Evolutionary conservation across 495 filamentous ascomycete species (phyloP), one percentile per base, ranked within the genome.

Genomic region (Penicillium coffeae): DNA sequence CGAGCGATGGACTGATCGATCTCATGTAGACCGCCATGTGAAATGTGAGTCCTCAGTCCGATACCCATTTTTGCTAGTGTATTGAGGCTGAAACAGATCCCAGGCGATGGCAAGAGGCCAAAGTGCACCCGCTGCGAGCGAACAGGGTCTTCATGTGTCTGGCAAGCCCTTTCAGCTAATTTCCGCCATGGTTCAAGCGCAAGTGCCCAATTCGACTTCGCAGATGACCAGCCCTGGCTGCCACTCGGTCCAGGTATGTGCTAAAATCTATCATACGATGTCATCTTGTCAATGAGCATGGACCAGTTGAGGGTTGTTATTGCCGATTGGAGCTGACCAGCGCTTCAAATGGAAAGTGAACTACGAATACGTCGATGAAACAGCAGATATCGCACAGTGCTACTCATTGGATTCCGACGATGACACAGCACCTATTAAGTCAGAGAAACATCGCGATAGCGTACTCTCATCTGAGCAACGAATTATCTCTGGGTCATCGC

Each of bases 171-270:
- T 8, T 32, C 52, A 1, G 56, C 53, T n/a, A 44, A 41, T 0
- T 60, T 60, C 35, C 52, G 56, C 18, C 56, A 60, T 50, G 56
- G 56, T 18, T 60, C 56, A 25, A 60, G 56, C 40, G 56, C 53
- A 2, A 58, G 51, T 51, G 51, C 51, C 30, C 56, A 27, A 18
- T 60, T 56, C 54, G 40, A 54, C 16, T 53, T 60, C 30, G 40
- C 56, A 33, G 52, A 56, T 37, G 56, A 56, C 41, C 56, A 60
- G 47, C 49, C 50, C 18, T 60, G 56, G 56, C 18, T 60, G 1
- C 49, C 56, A 9, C 41, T 53, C 21, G 53, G 46, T 0, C 41
- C 42, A 10, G 52, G 56, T 60, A 4, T 16, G 47, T 43, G 27
- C 22, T 10, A 35, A 19, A 13, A n/a, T n/a, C n/a, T n/a, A n/a